Conservation (phyloP, 2,329 filamentous ascomycete species). For the Apiospora kogelbergensis region DNA sequence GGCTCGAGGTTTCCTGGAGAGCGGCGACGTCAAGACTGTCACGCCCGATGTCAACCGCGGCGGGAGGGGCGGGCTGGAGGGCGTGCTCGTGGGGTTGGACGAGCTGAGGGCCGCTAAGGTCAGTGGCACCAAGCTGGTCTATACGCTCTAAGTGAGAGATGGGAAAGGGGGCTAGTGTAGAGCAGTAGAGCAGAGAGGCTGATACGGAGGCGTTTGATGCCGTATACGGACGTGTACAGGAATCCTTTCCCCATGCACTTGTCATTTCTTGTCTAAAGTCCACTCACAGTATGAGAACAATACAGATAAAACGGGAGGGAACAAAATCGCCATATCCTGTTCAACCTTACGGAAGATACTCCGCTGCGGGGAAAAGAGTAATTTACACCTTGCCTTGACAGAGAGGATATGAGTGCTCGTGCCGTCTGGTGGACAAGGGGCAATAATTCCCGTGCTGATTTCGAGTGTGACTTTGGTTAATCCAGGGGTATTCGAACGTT, state of each 20-base stretch:
- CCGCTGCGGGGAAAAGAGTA: too few species aligned
- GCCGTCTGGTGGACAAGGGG: too few species aligned
- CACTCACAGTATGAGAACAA: too few species aligned
- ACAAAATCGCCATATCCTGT: too few species aligned
- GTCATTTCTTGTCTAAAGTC: too few species aligned
- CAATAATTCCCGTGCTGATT: background rate
- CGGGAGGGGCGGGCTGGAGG: slow-evolving; percentile 29
- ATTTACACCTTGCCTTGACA: too few species aligned
- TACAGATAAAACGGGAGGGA: too few species aligned
- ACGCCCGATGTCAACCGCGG: slow-evolving; percentile 30
- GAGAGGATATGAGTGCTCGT: too few species aligned
- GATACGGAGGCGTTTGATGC: too few species aligned
- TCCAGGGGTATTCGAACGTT: background rate
- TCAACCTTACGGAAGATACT: too few species aligned
- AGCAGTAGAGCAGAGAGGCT: background rate
- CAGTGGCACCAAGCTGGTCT: slow-evolving; percentile 46
- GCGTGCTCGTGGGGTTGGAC: slow-evolving; percentile 35
- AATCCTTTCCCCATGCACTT: background rate
- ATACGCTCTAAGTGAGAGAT: slow-evolving; percentile 36
- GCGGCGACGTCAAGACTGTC: slow-evolving; percentile 38
- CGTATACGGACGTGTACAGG: background rate
- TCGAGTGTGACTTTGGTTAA: background rate
- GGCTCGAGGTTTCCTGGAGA: slow-evolving; percentile 31
- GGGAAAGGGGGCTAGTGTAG: too few species aligned
- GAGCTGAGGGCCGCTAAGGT: slow-evolving; percentile 33